Evolutionary conservation across 129 eudicot genomes (phyloP).

Genomic region (Centrapalus pauciflorus): DNA sequence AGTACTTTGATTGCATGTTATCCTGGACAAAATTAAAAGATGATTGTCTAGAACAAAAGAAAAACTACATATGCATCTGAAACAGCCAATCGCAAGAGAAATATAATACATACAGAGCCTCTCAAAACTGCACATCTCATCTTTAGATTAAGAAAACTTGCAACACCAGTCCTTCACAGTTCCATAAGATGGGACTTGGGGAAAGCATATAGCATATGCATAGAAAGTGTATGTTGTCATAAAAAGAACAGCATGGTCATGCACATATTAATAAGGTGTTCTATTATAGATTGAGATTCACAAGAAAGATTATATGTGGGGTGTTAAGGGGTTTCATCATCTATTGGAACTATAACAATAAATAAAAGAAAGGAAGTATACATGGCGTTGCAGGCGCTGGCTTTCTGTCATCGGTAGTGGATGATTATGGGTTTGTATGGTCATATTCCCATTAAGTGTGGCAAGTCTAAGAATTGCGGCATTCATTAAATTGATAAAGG

Average conservation of each 20-base stretch:
- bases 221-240: background rate
- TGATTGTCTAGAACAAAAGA: background rate
- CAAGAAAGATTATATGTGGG: background rate
- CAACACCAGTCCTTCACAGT: background rate
- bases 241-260: background rate
- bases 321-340: background rate
- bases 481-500: constrained; percentile 79
- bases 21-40: background rate
- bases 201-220: background rate
- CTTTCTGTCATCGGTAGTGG: constrained; percentile 89
- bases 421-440: constrained; percentile 89
- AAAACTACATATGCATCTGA: background rate
- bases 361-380: constrained; percentile 30
- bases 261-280: background rate
- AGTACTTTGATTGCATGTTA: background rate
- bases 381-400: constrained; percentile 85
- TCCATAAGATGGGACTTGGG: background rate
- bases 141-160: background rate
- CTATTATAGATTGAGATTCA: background rate
- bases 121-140: background rate
- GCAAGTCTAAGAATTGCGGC: constrained; percentile 90
- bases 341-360: background rate
- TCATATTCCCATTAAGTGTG: constrained; percentile 63
- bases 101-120: background rate
- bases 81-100: background rate